Base-by-base conservation (phyloP, 164 flowering plant genomes). In the Vitis labrusca region DNA sequence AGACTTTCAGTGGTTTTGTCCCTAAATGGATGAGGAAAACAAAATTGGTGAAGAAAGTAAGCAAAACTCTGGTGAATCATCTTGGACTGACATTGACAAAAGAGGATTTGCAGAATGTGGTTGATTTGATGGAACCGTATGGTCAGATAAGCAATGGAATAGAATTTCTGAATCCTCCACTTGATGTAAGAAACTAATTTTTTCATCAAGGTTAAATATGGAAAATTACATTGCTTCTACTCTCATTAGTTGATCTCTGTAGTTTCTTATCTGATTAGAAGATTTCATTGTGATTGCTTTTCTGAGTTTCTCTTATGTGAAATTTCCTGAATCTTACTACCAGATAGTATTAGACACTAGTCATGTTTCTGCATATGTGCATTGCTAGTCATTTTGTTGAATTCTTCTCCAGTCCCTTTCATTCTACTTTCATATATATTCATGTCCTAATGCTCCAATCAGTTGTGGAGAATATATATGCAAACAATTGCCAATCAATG, bases 121-220 rank as follows among this genome's bases (percentile, higher is more conserved):
- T 94, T 77, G 93, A 94, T 74, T 79, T 85, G 50, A 94, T 94
- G 99, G 97, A 94, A 71, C 97, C 97, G 73, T 92, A 91, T 85
- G 97, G 97, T 69, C 91, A 86, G 77, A 89, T 89, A 77, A 91
- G 82, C 84, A 91, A 88, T 73, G 99, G 97, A 71, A 89, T 92
- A 51, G 99, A 94, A 70, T 82, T 89, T 73, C 74, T 87, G 44
- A 86, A 63, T 77, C 97, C 97, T 71, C 90, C 97, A 54, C 81
- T 92, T 82, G 94, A 92, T 83, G 99, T 94, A 87, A 89, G 97
- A 63, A 70, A 58, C 61, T 73, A 57, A 56, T 19, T 58, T 19
- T 68, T 55, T 55, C 44, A 48, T 49, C 57, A 12, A 29, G 16
- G 27, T 10, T 65, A 50, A 23, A 52, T 23, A 7, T 54, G 15